Conservation (phyloP, 768 basidiomycete genomes). For the Lactarius deliciosus region DNA sequence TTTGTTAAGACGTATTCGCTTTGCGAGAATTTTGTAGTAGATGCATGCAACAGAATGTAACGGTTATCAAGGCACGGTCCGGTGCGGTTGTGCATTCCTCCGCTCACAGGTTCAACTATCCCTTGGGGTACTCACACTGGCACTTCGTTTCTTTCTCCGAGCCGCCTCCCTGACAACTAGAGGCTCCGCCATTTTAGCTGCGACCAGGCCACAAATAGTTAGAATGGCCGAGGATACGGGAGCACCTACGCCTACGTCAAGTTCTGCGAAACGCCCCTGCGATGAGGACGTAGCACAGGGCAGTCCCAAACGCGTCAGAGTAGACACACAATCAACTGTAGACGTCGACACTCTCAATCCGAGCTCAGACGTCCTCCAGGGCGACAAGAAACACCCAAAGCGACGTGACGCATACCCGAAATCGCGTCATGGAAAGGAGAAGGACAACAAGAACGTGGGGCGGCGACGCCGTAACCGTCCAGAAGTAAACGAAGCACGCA, state of each 20-base stretch:
- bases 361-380: constrained; percentile 2
- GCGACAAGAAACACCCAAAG: constrained; percentile 20
- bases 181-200: not conserved
- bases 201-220: not conserved
- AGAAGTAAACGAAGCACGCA: constrained; percentile 36
- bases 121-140: not conserved
- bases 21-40: constrained; percentile 45
- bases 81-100: not conserved
- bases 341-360: constrained; percentile 7
- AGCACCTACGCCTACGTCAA: not conserved
- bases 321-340: constrained; percentile 7
- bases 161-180: not conserved
- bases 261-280: constrained; percentile 14
- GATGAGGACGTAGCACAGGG: constrained; percentile 7
- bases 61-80: not conserved
- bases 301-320: constrained; percentile 27
- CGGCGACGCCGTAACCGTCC: constrained; percentile 42
- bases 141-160: not conserved
- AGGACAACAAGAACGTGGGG: constrained; percentile 39
- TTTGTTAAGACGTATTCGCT: constrained; percentile 52
- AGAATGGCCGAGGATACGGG: constrained; percentile 12
- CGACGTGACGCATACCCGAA: constrained; percentile 36
- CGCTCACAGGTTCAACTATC: not conserved
- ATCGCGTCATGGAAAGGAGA: constrained; percentile 39
- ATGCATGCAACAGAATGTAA: not conserved